These are phyloP conservation scores for Nidularia sp. DNA, from an alignment of 768 basidiomycete species.

Conservation along the genomic window DNA sequence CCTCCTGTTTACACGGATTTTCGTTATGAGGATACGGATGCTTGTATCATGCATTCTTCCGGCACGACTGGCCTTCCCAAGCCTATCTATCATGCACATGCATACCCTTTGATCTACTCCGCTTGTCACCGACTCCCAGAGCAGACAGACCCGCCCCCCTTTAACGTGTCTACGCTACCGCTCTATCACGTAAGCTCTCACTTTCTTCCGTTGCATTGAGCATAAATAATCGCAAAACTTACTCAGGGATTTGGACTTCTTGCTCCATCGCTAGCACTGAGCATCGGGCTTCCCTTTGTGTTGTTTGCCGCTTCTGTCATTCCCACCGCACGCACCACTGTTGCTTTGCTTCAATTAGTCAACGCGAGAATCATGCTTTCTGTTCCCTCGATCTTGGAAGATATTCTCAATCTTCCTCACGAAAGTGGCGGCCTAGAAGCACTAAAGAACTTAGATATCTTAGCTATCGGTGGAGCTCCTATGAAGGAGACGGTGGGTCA, in stretches of 20 bases:
- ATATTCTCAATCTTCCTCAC: conserved; percentile 19
- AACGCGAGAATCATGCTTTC: conserved; percentile 28
- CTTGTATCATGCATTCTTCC: conserved; percentile 42
- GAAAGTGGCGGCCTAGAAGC: too few species aligned
- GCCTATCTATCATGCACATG: conserved; percentile 31
- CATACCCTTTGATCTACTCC: conserved; percentile 26
- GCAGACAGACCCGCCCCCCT: conserved; percentile 19
- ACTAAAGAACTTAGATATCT: conserved; percentile 23
- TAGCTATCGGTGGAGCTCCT: conserved; percentile 33
- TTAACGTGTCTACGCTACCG: conserved; percentile 31
- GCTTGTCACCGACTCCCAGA: conserved; percentile 29
- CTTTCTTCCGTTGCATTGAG: too few species aligned
- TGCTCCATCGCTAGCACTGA: conserved; percentile 27
- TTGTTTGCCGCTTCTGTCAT: conserved; percentile 27
- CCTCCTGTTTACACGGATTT: conserved; percentile 19
- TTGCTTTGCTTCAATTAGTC: conserved; percentile 15
- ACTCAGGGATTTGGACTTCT: conserved; percentile 31
- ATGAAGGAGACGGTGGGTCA: conserved; percentile 29
- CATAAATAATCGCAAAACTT: background rate
- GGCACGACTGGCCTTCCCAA: conserved; percentile 51
- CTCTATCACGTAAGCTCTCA: conserved; percentile 35
- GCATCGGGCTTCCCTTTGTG: conserved; percentile 32
- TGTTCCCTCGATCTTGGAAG: conserved; percentile 36
- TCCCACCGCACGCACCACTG: conserved; percentile 26
- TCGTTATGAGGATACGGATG: conserved; percentile 25